Conservation (phyloP, 805 yeast species). For the Zygotorulaspora danielsina region DNA sequence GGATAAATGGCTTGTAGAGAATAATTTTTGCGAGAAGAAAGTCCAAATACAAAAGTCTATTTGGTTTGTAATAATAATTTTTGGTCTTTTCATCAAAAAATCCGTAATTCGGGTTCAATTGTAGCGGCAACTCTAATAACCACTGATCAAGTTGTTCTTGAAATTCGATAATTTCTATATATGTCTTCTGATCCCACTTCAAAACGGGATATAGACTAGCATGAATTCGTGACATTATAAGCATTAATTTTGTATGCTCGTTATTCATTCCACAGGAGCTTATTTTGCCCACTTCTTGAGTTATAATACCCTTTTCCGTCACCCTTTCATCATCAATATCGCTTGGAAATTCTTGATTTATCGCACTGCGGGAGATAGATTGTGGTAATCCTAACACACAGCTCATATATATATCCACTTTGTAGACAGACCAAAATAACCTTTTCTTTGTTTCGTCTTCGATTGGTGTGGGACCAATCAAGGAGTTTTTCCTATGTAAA, state of each 20-base stretch:
- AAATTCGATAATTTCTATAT: slow-evolving; percentile 48
- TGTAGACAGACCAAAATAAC: slow-evolving; percentile 83
- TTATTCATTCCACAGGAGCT: slow-evolving; percentile 79
- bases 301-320: slow-evolving; percentile 55
- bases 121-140: slow-evolving; percentile 66
- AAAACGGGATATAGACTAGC: slow-evolving; percentile 13
- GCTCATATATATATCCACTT: slow-evolving; percentile 85
- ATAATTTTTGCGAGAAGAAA: slow-evolving; percentile 75
- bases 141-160: slow-evolving; percentile 68
- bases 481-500: slow-evolving; percentile 64
- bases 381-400: slow-evolving; percentile 84
- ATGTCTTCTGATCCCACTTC: slow-evolving; percentile 12
- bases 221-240: slow-evolving; percentile 44
- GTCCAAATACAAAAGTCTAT: slow-evolving; percentile 65
- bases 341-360: slow-evolving; percentile 80
- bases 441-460: slow-evolving; percentile 81
- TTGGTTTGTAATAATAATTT: slow-evolving; percentile 60
- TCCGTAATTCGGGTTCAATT: slow-evolving; percentile 64
- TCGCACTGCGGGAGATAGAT: slow-evolving; percentile 68
- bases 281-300: slow-evolving; percentile 48
- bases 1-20: slow-evolving; percentile 83
- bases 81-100: slow-evolving; percentile 48
- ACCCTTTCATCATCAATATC: slow-evolving; percentile 86
- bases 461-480: slow-evolving; percentile 62
- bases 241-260: slow-evolving; percentile 71